phyloP scores from a whole-genome alignment of 164 flowering plant species.

The Berberis thunbergii region DNA sequence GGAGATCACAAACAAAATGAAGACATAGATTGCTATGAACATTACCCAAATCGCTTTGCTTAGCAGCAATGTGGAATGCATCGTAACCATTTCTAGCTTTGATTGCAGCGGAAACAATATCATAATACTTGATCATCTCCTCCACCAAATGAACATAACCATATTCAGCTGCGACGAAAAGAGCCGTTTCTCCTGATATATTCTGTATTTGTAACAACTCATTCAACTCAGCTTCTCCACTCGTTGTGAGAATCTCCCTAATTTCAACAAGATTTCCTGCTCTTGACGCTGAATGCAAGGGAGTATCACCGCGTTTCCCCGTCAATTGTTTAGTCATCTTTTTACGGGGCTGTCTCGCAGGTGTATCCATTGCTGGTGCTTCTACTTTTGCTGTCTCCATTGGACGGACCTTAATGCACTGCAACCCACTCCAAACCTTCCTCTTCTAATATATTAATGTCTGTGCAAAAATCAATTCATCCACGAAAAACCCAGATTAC shows the following conservation, averaged over 20 bases:
- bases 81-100: constrained; percentile 90
- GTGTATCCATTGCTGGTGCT: too few species aligned
- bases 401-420: constrained; percentile 1
- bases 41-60: constrained; percentile 85
- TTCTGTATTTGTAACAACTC: constrained; percentile 59
- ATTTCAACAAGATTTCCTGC: constrained; percentile 45
- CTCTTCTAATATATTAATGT: constrained; percentile 1
- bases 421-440: constrained; percentile 2
- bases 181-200: constrained; percentile 76
- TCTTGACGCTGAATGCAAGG: constrained; percentile 68
- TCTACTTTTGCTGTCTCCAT: neutral
- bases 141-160: constrained; percentile 68
- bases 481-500: constrained; percentile 28
- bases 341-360: constrained; percentile 27
- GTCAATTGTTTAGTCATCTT: constrained; percentile 80
- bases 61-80: constrained; percentile 93
- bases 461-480: constrained; percentile 13
- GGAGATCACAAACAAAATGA: neutral
- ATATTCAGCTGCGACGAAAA: constrained; percentile 82
- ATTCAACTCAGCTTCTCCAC: constrained; percentile 40
- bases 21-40: neutral
- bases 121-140: constrained; percentile 71
- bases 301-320: constrained; percentile 67
- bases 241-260: constrained; percentile 28
- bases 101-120: constrained; percentile 55